Conservation (phyloP, 2,329 filamentous ascomycete species). For the Ustulina deusta region DNA sequence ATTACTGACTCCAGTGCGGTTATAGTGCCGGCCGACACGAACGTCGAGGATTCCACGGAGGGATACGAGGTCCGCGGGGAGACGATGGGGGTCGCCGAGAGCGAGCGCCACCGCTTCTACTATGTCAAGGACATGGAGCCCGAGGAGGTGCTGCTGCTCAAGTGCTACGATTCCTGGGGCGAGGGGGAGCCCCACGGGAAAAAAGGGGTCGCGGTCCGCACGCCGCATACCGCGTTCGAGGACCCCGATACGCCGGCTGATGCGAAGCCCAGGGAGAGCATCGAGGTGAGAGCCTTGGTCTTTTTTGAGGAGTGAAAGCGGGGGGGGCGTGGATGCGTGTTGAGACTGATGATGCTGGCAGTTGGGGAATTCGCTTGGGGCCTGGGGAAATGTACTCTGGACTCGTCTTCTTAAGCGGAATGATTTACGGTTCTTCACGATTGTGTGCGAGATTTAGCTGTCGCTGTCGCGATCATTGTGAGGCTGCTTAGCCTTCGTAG, state of each 20-base stretch:
- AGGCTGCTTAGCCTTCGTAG: neutral
- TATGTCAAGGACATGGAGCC: constrained; percentile 76
- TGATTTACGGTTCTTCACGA: neutral
- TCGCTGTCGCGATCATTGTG: neutral
- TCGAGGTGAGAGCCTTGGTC: constrained; percentile 72
- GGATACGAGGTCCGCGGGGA: constrained; percentile 73
- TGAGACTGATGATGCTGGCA: neutral
- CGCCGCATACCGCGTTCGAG: constrained; percentile 66
- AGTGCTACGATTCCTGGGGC: constrained; percentile 65
- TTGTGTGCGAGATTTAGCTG: neutral
- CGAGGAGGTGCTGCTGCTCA: constrained; percentile 61
- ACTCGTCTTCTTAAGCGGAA: neutral
- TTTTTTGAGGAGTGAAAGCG: constrained; percentile 62
- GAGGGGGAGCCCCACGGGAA: constrained; percentile 52
- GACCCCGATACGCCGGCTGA: constrained; percentile 66
- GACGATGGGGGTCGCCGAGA: constrained; percentile 70
- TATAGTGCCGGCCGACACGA: constrained; percentile 57
- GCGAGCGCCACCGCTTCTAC: constrained; percentile 69
- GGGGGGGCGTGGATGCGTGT: neutral
- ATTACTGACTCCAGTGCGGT: too few species aligned
- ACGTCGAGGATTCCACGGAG: constrained; percentile 62
- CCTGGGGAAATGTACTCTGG: too few species aligned
- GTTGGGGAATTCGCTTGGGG: too few species aligned
- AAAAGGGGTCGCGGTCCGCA: constrained; percentile 59
- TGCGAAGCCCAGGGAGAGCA: constrained; percentile 65